Base-by-base conservation (phyloP, 2,329 filamentous ascomycete genomes). In the Bipolaris gigantea region DNA sequence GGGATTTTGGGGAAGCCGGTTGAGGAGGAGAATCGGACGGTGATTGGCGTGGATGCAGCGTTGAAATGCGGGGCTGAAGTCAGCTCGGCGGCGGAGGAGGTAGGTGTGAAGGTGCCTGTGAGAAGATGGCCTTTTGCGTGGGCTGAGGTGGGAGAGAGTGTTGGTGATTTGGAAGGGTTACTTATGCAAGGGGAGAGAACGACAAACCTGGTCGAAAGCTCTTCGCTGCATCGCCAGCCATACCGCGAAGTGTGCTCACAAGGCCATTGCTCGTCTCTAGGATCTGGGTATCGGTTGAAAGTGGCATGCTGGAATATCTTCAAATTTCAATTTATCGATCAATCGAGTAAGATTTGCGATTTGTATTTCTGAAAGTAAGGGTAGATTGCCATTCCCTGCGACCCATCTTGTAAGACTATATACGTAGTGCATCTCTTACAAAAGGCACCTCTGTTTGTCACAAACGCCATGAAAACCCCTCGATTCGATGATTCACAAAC, bases 101-200 rank as follows among this genome's bases (percentile, higher is more conserved):
- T 77, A 3, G 83, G 82, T 1, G 71, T 79, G 67, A 85, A 85
- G 19, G 73, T 80, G 30, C 83, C 83, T 6, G 69, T 79, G 10
- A 83, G 67, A 34, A 85, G 73, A 27, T 77, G 67, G 11, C 83
- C 83, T 70, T 81, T 79, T 16, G 82, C 82, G 56, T 86, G 83
- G 9, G 81, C 82, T 82, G 19, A 4, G 53, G 38, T 34, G 1
- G 33, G 5, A 44, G 46, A 57, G 55, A 10, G 5, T 25, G 46
- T 32, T 55, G 19, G 7, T 21, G 8, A n/a, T 40, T 1, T 19
- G 13, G 5, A 40, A 32, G 42, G 4, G 42, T 32, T 32, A 41
- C 38, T 32, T 32, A 41, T 40, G 41, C 15, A 53, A 48, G 34
- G 46, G 32, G 33, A 33, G 27, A 33, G 27, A 30, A 10, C 1